A percentile compares a stretch with the other conserved stretches of the same genome.
These are phyloP conservation scores for Globisporangium radiosum DNA, from an alignment of 352 stramenopile species.

Conservation along the genomic window DNA sequence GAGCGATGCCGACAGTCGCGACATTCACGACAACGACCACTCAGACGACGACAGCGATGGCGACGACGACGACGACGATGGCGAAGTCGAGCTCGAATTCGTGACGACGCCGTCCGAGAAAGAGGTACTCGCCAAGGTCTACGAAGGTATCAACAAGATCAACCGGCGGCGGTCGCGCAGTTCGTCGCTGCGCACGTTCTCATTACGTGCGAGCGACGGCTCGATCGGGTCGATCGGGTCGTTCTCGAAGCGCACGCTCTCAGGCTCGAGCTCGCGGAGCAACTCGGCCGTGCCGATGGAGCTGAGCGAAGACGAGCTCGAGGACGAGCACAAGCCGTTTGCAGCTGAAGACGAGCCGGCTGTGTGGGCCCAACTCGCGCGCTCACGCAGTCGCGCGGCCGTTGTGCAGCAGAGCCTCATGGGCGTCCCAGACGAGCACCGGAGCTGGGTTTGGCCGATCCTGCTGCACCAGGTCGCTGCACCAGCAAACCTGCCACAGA, in stretches of 20 bases:
- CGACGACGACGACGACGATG: constrained; percentile 20
- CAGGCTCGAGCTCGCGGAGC: constrained; percentile 49
- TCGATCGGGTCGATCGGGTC: constrained; percentile 13
- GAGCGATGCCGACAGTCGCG: neutral
- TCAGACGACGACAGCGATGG: constrained; percentile 12
- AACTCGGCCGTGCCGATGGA: constrained; percentile 18
- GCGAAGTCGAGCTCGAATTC: constrained; percentile 40
- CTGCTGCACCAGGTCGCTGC: constrained; percentile 40
- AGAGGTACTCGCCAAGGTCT: constrained; percentile 61
- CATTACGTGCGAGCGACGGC: constrained; percentile 30
- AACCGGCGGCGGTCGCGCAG: constrained; percentile 63
- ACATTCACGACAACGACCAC: constrained; percentile 7
- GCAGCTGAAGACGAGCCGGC: constrained; percentile 12
- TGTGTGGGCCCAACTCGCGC: constrained; percentile 39
- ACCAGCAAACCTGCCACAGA: constrained; percentile 27
- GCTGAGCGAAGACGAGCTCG: constrained; percentile 12
- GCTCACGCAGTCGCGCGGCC: constrained; percentile 18
- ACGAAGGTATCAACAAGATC: constrained; percentile 66
- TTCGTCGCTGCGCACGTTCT: constrained; percentile 49
- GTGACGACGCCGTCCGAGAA: constrained; percentile 68
- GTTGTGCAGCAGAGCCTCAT: constrained; percentile 39
- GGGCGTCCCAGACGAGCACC: constrained; percentile 58
- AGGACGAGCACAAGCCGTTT: constrained; percentile 7
- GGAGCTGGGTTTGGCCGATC: constrained; percentile 67
- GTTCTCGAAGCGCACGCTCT: constrained; percentile 42